Percentiles rank a stretch among this genome's conserved stretches.
These are phyloP conservation scores for Entophlyctis helioformis DNA, from an alignment of 192 early-diverging fungal genomes.

Conservation along the genomic window DNA sequence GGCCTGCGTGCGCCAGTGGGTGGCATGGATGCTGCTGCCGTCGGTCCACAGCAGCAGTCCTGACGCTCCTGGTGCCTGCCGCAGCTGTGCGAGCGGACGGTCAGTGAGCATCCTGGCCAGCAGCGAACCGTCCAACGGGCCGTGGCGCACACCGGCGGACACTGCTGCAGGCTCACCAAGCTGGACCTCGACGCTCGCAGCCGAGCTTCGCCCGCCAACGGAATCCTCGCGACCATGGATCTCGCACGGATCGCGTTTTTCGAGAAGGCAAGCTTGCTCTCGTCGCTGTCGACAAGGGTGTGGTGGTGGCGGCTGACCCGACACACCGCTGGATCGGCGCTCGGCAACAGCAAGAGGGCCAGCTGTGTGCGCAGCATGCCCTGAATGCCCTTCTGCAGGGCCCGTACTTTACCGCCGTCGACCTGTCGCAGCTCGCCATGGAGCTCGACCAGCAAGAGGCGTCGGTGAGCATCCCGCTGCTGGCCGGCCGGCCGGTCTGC, in stretches of 20 bases:
- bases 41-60: too few species aligned
- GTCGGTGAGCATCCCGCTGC: slow-evolving; percentile 11
- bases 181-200: too few species aligned
- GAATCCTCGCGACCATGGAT: slow-evolving; percentile 5
- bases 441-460: slow-evolving; percentile 55
- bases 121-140: too few species aligned
- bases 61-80: too few species aligned
- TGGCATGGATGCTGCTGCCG: too few species aligned
- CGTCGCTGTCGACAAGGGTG: slow-evolving; percentile 5
- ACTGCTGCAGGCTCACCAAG: too few species aligned
- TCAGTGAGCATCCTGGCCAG: too few species aligned
- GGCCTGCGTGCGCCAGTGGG: too few species aligned
- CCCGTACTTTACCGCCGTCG: slow-evolving; percentile 62
- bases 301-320: slow-evolving; percentile 9
- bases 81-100: too few species aligned
- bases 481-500: background rate
- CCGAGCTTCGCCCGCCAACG: too few species aligned
- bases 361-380: slow-evolving; percentile 72
- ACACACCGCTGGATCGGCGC: slow-evolving; percentile 18
- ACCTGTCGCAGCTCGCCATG: slow-evolving; percentile 55
- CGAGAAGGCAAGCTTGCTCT: slow-evolving; percentile 11
- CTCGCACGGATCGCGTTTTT: slow-evolving; percentile 2
- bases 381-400: slow-evolving; percentile 64
- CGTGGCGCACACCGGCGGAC: too few species aligned
- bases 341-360: slow-evolving; percentile 58